Evolutionary conservation across 2,329 filamentous ascomycete genomes (phyloP).

Genomic region (Diaporthe destruens): DNA sequence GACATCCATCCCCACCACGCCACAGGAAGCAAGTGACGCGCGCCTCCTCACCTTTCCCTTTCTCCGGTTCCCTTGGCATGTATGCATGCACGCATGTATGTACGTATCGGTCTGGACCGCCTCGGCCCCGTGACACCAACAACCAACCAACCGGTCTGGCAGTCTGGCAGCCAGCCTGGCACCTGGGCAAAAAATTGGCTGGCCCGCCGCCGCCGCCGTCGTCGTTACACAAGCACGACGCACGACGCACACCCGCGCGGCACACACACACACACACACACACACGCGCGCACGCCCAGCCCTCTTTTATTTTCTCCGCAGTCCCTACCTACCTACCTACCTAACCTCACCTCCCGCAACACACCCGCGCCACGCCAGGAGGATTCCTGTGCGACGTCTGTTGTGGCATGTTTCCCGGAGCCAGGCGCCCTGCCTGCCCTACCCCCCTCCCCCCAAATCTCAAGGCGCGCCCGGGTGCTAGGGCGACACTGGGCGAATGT

Average conservation of each 20-base stretch:
- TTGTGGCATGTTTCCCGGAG: not conserved
- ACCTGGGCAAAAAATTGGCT: not conserved
- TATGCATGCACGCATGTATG: too few species aligned
- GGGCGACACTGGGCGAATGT: too few species aligned
- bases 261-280: not conserved
- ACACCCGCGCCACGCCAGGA: constrained; percentile 3
- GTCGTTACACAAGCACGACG: constrained; percentile 3
- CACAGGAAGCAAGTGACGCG: not conserved
- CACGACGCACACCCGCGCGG: constrained; percentile 8
- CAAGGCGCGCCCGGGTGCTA: not conserved
- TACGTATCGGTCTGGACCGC: not conserved
- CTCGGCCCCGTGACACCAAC: not conserved
- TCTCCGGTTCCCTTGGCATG: too few species aligned
- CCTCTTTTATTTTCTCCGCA: not conserved
- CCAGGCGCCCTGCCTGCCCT: not conserved
- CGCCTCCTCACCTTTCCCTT: not conserved
- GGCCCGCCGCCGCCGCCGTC: not conserved
- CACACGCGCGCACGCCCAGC: not conserved
- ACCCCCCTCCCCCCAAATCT: too few species aligned
- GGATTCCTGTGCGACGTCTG: not conserved
- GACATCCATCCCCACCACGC: not conserved
- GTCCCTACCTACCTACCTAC: too few species aligned
- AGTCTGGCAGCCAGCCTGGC: not conserved
- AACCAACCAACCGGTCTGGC: not conserved
- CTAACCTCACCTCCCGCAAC: too few species aligned